phyloP scores from a whole-genome alignment of 225 moss, liverwort and hornwort species.

The Anthoceros angustus region DNA sequence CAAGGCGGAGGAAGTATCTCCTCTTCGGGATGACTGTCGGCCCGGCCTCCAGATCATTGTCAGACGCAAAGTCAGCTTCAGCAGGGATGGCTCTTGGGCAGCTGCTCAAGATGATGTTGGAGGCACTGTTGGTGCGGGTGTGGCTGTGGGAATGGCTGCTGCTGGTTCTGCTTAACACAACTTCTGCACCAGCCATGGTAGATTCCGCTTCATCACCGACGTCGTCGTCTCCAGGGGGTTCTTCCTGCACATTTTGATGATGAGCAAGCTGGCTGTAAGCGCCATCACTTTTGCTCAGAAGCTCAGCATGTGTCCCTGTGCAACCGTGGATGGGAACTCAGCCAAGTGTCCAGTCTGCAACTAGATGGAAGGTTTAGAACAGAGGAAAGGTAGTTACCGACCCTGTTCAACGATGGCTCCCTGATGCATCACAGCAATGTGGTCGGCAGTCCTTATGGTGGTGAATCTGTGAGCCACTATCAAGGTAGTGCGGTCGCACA shows the following conservation, averaged over 20 bases:
- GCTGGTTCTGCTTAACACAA: background rate
- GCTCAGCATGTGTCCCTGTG: conserved; percentile 5
- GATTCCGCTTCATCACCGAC: background rate
- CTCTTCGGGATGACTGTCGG: background rate
- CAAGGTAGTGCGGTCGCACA: conserved; percentile 29
- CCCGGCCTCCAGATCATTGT: background rate
- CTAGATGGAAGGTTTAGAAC: background rate
- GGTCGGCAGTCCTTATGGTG: conserved; percentile 26
- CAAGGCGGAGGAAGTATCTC: conserved; percentile 5
- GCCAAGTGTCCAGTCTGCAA: too few species aligned
- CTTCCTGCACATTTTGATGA: conserved; percentile 2
- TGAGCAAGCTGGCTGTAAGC: conserved; percentile 4
- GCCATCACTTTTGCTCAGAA: background rate
- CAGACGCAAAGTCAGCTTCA: background rate
- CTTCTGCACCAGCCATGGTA: background rate
- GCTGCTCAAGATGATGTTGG: background rate
- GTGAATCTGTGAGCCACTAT: conserved; percentile 35
- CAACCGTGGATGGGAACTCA: background rate
- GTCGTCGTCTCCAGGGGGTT: background rate
- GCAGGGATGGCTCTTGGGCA: background rate
- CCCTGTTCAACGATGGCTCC: conserved; percentile 23
- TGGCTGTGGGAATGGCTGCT: conserved; percentile 1
- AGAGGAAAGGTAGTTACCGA: background rate
- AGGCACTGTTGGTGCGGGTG: background rate
- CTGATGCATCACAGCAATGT: conserved; percentile 25